phyloP scores from a whole-genome alignment of 2,329 filamentous ascomycete species.

The Hypoxylon sp. region DNA sequence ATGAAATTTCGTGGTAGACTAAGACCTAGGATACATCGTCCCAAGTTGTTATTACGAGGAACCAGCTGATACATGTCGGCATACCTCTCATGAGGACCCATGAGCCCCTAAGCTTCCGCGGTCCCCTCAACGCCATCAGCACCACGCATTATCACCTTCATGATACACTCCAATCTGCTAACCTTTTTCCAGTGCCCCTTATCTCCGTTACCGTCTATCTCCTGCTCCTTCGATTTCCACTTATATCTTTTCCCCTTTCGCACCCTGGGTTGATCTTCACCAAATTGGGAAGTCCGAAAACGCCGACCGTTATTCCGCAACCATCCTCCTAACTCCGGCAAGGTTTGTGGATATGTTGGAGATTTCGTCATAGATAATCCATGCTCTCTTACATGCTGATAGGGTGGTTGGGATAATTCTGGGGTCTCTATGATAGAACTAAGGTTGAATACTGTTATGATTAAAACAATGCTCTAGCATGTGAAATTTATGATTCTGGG shows the following conservation, averaged over 20 bases:
- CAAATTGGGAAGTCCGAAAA: neutral
- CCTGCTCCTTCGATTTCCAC: conserved; percentile 2
- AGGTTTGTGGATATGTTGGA: neutral
- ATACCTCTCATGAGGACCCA: too few relatives aligned
- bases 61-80: too few relatives aligned
- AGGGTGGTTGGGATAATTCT: neutral
- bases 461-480: neutral
- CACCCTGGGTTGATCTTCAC: neutral
- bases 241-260: neutral
- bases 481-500: neutral
- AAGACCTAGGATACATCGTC: neutral
- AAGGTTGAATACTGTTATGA: neutral
- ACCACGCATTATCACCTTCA: neutral
- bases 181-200: neutral
- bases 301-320: neutral
- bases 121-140: neutral
- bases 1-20: neutral
- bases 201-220: neutral
- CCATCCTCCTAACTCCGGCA: neutral
- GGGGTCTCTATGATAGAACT: neutral
- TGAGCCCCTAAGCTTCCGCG: too few relatives aligned
- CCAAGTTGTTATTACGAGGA: neutral
- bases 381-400: neutral
- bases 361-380: neutral
- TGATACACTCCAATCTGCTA: neutral